These are phyloP conservation scores for Triadica sebifera DNA, from an alignment of 345 rosid species.

Conservation along the genomic window DNA sequence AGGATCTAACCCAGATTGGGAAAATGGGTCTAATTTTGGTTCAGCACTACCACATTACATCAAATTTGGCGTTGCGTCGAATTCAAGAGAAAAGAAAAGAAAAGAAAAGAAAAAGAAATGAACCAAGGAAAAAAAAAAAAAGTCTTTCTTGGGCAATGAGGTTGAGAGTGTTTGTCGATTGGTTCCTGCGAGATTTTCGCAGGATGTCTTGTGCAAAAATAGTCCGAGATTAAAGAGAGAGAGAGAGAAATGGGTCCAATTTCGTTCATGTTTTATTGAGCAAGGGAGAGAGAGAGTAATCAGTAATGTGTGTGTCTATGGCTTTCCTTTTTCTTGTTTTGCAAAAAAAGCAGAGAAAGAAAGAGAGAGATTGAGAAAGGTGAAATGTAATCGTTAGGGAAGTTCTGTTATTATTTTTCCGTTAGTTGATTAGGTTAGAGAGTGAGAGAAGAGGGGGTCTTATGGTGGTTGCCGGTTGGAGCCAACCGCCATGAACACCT, in stretches of 20 bases:
- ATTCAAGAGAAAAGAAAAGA: slow-evolving; percentile 14
- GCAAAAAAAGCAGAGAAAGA: slow-evolving; percentile 10
- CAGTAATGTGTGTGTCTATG: not conserved
- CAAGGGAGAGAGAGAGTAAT: not conserved
- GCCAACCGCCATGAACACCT: slow-evolving; percentile 22
- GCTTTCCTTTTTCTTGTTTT: slow-evolving; percentile 18
- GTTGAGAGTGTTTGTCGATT: slow-evolving; percentile 15
- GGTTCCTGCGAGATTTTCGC: slow-evolving; percentile 46
- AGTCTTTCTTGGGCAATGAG: not conserved
- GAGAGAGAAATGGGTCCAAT: slow-evolving; percentile 44
- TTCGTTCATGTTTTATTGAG: slow-evolving; percentile 28
- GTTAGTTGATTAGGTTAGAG: slow-evolving; percentile 21
- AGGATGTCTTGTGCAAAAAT: slow-evolving; percentile 20
- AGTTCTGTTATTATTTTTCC: slow-evolving; percentile 16
- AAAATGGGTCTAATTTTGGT: slow-evolving; percentile 42
- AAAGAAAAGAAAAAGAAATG: not conserved
- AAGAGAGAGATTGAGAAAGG: slow-evolving; percentile 8
- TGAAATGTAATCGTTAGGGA: slow-evolving; percentile 21
- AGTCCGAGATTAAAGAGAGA: slow-evolving; percentile 33
- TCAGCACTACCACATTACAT: slow-evolving; percentile 40
- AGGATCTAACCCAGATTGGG: slow-evolving; percentile 53
- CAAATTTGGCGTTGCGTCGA: slow-evolving; percentile 1
- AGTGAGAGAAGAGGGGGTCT: not conserved
- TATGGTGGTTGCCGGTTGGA: slow-evolving; percentile 13
- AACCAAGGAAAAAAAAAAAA: slow-evolving; percentile 2